These are phyloP conservation scores for Entonaema liquescens DNA, from an alignment of 495 filamentous ascomycete genomes.

Conservation along the genomic window DNA sequence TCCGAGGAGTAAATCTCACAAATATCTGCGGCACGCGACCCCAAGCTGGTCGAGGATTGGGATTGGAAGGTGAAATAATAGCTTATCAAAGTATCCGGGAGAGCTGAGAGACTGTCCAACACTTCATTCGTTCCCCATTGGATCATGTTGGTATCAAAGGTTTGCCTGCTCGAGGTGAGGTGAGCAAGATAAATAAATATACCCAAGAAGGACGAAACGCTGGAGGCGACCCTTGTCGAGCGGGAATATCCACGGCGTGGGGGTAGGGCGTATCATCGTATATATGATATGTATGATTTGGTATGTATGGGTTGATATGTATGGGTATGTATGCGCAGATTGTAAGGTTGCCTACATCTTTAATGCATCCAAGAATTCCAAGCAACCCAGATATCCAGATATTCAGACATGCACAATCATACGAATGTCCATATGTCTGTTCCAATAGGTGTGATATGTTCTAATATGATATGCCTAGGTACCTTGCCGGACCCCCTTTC, in stretches of 20 bases:
- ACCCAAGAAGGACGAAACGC: not conserved
- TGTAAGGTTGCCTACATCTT: slow-evolving; percentile 3
- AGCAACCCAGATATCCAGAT: not conserved
- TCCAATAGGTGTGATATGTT: not conserved
- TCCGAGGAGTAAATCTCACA: slow-evolving; percentile 9
- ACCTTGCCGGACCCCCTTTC: not conserved
- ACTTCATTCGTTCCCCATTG: not conserved
- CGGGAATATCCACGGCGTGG: slow-evolving; percentile 10
- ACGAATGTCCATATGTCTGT: not conserved
- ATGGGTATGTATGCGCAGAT: not conserved
- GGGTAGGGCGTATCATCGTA: slow-evolving; percentile 1
- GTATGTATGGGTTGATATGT: too few relatives aligned
- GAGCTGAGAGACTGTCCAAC: slow-evolving; percentile 6
- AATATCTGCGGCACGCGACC: slow-evolving; percentile 14
- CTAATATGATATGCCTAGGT: slow-evolving; percentile 3
- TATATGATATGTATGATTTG: not conserved
- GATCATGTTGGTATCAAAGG: not conserved
- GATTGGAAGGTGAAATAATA: slow-evolving; percentile 1
- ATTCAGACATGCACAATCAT: not conserved
- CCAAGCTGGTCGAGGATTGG: slow-evolving; percentile 6
- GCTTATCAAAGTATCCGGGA: slow-evolving; percentile 5
- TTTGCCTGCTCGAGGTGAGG: slow-evolving; percentile 19
- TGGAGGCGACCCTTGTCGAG: slow-evolving; percentile 1
- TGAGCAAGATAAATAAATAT: slow-evolving; percentile 24
- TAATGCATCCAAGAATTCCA: not conserved